Evolutionary conservation across 2,329 filamentous ascomycete genomes (phyloP), one percentile per base, ranked within the genome.

Genomic region (Colletotrichum australisinense): DNA sequence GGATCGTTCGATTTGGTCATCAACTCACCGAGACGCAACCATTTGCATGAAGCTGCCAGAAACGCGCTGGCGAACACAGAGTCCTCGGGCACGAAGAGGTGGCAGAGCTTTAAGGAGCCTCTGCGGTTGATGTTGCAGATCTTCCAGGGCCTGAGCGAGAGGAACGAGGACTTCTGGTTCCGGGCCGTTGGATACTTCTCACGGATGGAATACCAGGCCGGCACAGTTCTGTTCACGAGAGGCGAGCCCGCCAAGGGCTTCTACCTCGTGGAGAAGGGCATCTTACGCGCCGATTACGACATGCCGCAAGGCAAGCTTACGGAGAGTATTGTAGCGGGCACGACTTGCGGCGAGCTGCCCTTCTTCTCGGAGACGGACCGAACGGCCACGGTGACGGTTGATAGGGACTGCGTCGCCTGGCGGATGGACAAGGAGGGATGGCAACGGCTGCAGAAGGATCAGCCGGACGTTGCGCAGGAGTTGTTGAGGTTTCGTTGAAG

Each of bases 111-210:
- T 81, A 94, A 94, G 76, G 95, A 98, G 80, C 97, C 97, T 0
- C 89, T 98, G 8, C 93, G 94, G 1, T 90, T 99, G 59, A 94
- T 99, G 82, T 88, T 99, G 28, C 96, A 98, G 81, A 94, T 97
- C n/a, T 98, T 99, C 84, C 93, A 97, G 79, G 94, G 95, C 57
- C 86, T 98, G 14, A 97, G 94, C 64, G 87, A 91, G 65, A 92
- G 94, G 81, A 97, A 96, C 79, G 95, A 98, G 81, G 95, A 98
- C 82, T 98, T 98, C 81, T 99, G 97, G 97, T 96, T 95, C 82
- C 91, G 91, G 1, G 92, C 92, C 0, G 90, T 91, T 5, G 86
- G 89, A 0, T 98, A 93, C 84, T 98, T 99, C 79, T 84, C 86
- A 52, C 90, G 91, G 57, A 90, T 90, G 74, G 90, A 93, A 73